Evolutionary conservation across 2,329 filamentous ascomycete species (phyloP).

Genomic region (Ceratocystis cacaofunesta): DNA sequence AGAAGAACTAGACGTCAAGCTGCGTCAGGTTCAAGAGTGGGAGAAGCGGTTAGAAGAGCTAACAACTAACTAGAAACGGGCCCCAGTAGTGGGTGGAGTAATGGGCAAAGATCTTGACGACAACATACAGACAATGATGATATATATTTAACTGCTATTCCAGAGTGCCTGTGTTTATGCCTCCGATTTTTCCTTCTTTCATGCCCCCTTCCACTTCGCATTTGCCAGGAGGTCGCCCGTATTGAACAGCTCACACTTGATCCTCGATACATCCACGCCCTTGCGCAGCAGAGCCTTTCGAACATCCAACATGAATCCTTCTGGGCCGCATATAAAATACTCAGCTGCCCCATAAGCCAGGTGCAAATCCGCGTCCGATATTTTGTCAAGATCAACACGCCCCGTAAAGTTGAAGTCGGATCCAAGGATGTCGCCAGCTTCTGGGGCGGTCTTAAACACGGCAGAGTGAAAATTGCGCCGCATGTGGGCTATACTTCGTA

Average conservation of each 20-base stretch:
- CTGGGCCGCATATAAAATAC: conserved; percentile 61
- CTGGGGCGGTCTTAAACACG: conserved; percentile 42
- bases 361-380: conserved; percentile 41
- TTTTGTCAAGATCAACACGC: conserved; percentile 40
- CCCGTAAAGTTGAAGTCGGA: conserved; percentile 45
- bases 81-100: no score
- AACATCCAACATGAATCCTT: conserved; percentile 51
- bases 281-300: conserved; percentile 35
- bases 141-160: neutral
- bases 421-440: conserved; percentile 31
- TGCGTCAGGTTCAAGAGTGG: conserved; percentile 76
- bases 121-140: neutral
- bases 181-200: neutral
- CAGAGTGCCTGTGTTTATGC: neutral
- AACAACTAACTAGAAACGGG: conserved; percentile 25
- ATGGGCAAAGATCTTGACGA: neutral
- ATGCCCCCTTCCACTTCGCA: conserved; percentile 6
- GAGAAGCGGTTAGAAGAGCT: conserved; percentile 74
- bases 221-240: conserved; percentile 31
- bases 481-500: conserved; percentile 29
- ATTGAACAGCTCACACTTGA: conserved; percentile 55
- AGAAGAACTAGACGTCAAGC: conserved; percentile 75
- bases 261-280: conserved; percentile 43
- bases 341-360: conserved; percentile 38
- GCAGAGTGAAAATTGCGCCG: conserved; percentile 26